phyloP scores from a whole-genome alignment of 441 rosid species.

The Cnidoscolus chayamansa region DNA sequence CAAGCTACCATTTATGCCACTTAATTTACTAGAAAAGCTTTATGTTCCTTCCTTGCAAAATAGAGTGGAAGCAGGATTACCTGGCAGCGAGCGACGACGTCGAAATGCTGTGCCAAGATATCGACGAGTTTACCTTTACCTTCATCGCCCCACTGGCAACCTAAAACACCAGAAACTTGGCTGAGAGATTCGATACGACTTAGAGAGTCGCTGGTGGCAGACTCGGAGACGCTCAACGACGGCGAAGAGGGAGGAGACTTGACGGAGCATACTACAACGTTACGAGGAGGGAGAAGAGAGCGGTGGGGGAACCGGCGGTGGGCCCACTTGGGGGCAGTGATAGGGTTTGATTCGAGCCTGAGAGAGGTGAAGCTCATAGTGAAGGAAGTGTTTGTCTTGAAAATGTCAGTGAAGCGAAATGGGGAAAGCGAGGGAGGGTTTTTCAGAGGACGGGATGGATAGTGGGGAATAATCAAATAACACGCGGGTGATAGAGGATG shows the following conservation, averaged over 20 bases:
- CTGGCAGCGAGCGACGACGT: conserved; percentile 96
- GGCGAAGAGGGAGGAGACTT: conserved; percentile 37
- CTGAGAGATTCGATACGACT: conserved; percentile 64
- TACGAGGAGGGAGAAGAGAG: conserved; percentile 29
- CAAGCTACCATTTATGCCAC: background rate
- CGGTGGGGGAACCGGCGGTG: conserved; percentile 19
- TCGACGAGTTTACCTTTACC: conserved; percentile 98
- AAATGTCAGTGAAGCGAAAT: too few species aligned
- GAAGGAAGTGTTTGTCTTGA: background rate
- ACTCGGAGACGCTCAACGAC: conserved; percentile 45
- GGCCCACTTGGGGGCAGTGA: conserved; percentile 30
- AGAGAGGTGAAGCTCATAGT: conserved; percentile 45
- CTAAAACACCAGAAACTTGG: conserved; percentile 87
- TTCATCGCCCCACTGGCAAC: conserved; percentile 94
- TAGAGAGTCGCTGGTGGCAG: conserved; percentile 39
- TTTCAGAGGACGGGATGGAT: background rate
- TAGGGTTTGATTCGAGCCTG: conserved; percentile 39
- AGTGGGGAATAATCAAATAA: background rate
- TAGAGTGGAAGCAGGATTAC: conserved; percentile 25
- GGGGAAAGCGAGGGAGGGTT: background rate
- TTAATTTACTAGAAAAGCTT: background rate
- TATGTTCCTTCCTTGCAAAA: too few species aligned
- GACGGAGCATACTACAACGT: conserved; percentile 44
- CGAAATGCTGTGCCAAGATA: conserved; percentile 79
- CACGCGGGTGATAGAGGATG: background rate